Evolutionary conservation across 306 rosid genomes (phyloP).

Genomic region (Inga leiocalycina): DNA sequence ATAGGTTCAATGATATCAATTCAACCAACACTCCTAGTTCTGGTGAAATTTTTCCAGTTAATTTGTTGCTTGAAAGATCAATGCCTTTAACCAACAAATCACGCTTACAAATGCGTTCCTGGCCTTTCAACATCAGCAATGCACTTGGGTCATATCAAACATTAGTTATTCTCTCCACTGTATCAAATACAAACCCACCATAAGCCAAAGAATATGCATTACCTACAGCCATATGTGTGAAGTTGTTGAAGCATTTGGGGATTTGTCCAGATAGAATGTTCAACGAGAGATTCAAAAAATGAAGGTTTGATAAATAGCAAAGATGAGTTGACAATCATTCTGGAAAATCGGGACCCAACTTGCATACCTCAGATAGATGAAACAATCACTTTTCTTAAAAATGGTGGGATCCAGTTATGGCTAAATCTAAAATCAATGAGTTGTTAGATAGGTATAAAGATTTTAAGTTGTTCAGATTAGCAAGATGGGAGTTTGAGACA

Average conservation of each 20-base stretch:
- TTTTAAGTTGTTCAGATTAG: not conserved
- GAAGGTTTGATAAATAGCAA: not conserved
- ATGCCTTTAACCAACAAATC: not conserved
- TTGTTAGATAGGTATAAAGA: not conserved
- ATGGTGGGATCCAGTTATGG: slow-evolving; percentile 8
- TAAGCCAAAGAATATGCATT: no score
- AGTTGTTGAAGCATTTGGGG: not conserved
- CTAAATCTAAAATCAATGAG: not conserved
- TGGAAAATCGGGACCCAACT: slow-evolving; percentile 20
- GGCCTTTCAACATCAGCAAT: slow-evolving; percentile 33
- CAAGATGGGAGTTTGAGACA: not conserved
- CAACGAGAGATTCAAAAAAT: not conserved
- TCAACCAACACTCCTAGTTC: not conserved
- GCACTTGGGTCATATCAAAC: not conserved
- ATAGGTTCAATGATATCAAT: slow-evolving; percentile 28
- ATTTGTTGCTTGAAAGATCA: not conserved
- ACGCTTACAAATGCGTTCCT: not conserved
- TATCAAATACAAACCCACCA: no score
- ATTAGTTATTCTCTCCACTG: no score
- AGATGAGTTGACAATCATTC: not conserved
- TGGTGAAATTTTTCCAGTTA: not conserved
- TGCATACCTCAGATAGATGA: not conserved
- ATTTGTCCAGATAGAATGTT: not conserved
- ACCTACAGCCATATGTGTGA: not conserved
- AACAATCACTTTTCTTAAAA: not conserved